phyloP scores from a whole-genome alignment of 2,329 filamentous ascomycete genomes.

The Teratosphaeria zuluensis region DNA sequence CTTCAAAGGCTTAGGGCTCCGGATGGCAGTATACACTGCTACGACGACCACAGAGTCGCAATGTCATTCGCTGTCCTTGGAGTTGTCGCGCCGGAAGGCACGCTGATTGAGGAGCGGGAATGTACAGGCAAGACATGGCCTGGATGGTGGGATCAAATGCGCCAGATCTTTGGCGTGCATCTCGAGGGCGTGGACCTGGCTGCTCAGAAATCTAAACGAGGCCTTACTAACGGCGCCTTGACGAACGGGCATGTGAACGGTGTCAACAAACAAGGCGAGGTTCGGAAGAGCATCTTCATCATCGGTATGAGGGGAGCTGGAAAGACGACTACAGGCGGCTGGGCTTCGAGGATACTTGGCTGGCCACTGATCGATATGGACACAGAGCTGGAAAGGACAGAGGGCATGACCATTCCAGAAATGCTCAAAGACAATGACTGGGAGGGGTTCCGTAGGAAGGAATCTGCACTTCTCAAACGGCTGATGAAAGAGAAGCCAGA shows the following conservation, averaged over 20 bases:
- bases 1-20: constrained; percentile 45
- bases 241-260: constrained; percentile 28
- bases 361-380: constrained; percentile 81
- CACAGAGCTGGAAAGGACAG: constrained; percentile 66
- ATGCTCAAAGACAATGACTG: constrained; percentile 73
- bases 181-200: constrained; percentile 62
- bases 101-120: constrained; percentile 77
- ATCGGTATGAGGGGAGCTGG: constrained; percentile 97
- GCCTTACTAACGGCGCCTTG: constrained; percentile 6
- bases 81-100: constrained; percentile 57
- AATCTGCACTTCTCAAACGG: constrained; percentile 63
- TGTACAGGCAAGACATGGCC: constrained; percentile 98
- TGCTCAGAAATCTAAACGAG: neutral
- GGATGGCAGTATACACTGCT: constrained; percentile 69
- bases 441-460: constrained; percentile 76
- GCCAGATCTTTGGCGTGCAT: constrained; percentile 63
- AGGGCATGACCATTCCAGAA: constrained; percentile 71
- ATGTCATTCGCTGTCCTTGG: constrained; percentile 96
- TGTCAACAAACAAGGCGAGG: constrained; percentile 12
- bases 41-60: constrained; percentile 93
- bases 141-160: constrained; percentile 91
- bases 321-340: constrained; percentile 85
- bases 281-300: constrained; percentile 69
- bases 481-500: constrained; percentile 64
- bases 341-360: constrained; percentile 67